Conservation (phyloP, 2,329 filamentous ascomycete species). For the Alternaria angustiovoidea region DNA sequence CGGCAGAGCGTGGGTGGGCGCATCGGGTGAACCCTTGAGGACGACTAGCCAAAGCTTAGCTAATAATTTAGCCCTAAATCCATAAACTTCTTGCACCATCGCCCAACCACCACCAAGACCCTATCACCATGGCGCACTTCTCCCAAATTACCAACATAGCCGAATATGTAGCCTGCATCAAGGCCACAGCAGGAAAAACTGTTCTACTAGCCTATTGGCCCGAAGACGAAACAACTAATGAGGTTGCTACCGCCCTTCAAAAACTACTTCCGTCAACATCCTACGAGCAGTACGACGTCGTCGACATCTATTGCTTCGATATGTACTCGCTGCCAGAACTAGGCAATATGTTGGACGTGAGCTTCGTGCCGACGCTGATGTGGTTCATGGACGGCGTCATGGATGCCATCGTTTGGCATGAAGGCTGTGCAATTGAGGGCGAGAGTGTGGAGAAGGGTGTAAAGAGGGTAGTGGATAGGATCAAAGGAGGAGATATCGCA, state of each 20-base stretch:
- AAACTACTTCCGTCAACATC: conserved; percentile 25
- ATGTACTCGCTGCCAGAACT: conserved; percentile 35
- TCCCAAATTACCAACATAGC: conserved; percentile 24
- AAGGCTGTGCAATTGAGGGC: conserved; percentile 31
- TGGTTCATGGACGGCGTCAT: conserved; percentile 33
- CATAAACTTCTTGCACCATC: background rate
- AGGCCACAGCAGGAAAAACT: conserved; percentile 27
- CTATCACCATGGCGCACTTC: conserved; percentile 18
- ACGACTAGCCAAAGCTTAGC: background rate
- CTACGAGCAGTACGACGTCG: conserved; percentile 20
- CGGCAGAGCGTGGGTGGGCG: conserved; percentile 24
- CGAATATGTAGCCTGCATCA: conserved; percentile 28
- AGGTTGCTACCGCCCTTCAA: conserved; percentile 21
- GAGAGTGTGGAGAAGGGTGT: conserved; percentile 36
- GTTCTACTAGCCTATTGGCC: conserved; percentile 35
- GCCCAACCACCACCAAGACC: background rate
- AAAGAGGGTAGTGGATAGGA: conserved; percentile 33
- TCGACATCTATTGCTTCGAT: conserved; percentile 34
- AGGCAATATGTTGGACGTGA: conserved; percentile 28
- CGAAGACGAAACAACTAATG: conserved; percentile 27
- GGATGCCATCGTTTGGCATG: conserved; percentile 37
- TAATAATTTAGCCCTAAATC: background rate
- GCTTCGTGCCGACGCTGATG: conserved; percentile 36
- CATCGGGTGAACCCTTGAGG: background rate
- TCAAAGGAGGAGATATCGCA: conserved; percentile 37